Percentiles rank a stretch among this genome's conserved stretches.
Conservation (phyloP, 2,329 filamentous ascomycete species). For the Didymella pinodella region DNA sequence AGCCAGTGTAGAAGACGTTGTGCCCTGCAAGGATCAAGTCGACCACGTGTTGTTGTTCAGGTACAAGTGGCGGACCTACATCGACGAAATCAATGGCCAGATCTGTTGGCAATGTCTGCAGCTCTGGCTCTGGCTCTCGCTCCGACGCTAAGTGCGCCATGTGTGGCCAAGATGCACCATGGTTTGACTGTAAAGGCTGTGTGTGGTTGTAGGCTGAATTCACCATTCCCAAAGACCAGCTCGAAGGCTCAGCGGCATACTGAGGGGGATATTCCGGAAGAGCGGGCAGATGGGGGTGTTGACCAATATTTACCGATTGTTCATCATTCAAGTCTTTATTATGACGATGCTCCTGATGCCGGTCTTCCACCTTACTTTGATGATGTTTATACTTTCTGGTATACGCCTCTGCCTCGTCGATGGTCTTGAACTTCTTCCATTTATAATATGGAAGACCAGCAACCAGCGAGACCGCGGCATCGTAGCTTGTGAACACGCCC, state of each 20-base stretch:
- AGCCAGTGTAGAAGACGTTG: slow-evolving; percentile 72
- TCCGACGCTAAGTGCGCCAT: background rate
- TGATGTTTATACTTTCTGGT: background rate
- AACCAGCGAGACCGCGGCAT: background rate
- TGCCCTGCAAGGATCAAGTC: slow-evolving; percentile 59
- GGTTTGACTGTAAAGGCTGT: background rate
- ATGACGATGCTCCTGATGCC: no score
- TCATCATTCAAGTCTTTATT: no score
- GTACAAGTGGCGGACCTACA: slow-evolving; percentile 47
- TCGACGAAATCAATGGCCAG: background rate
- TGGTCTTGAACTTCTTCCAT: background rate
- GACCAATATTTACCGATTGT: no score
- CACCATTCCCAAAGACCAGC: no score
- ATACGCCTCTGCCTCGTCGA: background rate
- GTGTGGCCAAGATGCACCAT: background rate
- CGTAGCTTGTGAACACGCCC: background rate
- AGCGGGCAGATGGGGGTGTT: no score
- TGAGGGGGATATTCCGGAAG: background rate
- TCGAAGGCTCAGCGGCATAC: background rate
- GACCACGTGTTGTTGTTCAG: slow-evolving; percentile 60
- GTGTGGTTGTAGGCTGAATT: background rate
- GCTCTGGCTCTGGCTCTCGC: background rate
- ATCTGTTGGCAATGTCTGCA: background rate
- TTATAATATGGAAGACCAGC: background rate
- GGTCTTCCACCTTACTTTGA: background rate